Conservation (phyloP, 345 rosid species). For the Clarkia xantiana region DNA sequence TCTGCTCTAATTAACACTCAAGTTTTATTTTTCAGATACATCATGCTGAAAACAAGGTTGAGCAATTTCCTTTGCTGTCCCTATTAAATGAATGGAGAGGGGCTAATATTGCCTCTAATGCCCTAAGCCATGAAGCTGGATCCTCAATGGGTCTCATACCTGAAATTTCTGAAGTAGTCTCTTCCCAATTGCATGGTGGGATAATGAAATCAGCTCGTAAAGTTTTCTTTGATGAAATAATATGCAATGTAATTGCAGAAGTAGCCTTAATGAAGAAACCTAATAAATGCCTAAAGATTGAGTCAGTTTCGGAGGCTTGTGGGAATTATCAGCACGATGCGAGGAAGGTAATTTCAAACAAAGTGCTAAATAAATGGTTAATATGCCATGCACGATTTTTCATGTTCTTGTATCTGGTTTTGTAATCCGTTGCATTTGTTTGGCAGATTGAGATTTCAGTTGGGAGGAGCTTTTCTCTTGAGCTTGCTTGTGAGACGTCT, state of each 20-base stretch:
- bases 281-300: conserved; percentile 27
- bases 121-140: conserved; percentile 16
- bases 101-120: conserved; percentile 13
- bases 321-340: conserved; percentile 11
- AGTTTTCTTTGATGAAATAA: conserved; percentile 73
- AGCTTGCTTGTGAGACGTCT: background rate
- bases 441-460: conserved; percentile 33
- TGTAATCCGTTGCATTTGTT: conserved; percentile 10
- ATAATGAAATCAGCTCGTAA: conserved; percentile 71
- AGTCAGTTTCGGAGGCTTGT: conserved; percentile 20
- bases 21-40: conserved; percentile 36
- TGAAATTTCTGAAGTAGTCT: conserved; percentile 54
- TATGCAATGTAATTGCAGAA: conserved; percentile 46
- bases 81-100: conserved; percentile 39
- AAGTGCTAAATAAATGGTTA: background rate
- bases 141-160: conserved; percentile 25
- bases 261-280: conserved; percentile 32
- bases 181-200: conserved; percentile 64
- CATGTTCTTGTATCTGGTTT: background rate
- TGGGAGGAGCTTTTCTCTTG: conserved; percentile 9
- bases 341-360: conserved; percentile 17
- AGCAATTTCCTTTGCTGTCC: conserved; percentile 39
- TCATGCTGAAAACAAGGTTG: conserved; percentile 39
- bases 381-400: background rate
- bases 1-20: too few species aligned